These are phyloP conservation scores for Hondaea fermentalgiana DNA, from an alignment of 108 stramenopile genomes.

Conservation along the genomic window DNA sequence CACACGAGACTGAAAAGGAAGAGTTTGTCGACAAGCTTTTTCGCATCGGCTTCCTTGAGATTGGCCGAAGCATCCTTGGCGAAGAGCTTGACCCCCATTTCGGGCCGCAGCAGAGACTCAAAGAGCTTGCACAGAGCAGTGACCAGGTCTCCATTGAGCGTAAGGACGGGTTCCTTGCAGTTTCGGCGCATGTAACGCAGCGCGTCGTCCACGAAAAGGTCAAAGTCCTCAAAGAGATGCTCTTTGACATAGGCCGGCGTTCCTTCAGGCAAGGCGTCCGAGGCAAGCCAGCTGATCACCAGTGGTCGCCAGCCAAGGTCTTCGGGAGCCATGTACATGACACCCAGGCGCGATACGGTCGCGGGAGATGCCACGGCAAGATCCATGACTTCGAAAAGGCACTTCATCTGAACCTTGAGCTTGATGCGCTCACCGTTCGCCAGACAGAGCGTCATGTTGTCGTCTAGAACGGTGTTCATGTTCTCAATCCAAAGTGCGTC, in stretches of 20 bases:
- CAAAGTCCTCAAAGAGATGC: slow-evolving; percentile 41
- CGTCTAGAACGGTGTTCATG: slow-evolving; percentile 66
- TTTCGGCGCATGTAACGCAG: slow-evolving; percentile 37
- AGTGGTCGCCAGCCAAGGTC: slow-evolving; percentile 59
- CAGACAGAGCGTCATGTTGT: slow-evolving; percentile 64
- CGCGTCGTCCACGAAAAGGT: slow-evolving; percentile 22
- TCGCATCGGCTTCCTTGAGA: not conserved
- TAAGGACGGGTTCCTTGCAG: slow-evolving; percentile 43
- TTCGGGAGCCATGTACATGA: slow-evolving; percentile 59
- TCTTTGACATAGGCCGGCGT: slow-evolving; percentile 25
- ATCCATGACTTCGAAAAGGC: slow-evolving; percentile 61
- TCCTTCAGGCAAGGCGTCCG: slow-evolving; percentile 26
- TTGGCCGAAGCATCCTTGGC: not conserved
- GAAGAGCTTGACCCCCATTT: slow-evolving; percentile 5
- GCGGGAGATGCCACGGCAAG: slow-evolving; percentile 57
- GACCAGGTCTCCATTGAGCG: slow-evolving; percentile 50
- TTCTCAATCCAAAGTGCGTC: slow-evolving; percentile 67
- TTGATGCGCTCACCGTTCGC: slow-evolving; percentile 66
- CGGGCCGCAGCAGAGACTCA: slow-evolving; percentile 23
- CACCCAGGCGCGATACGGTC: slow-evolving; percentile 59
- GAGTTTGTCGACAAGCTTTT: slow-evolving; percentile 42
- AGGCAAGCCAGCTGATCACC: slow-evolving; percentile 46
- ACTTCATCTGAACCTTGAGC: slow-evolving; percentile 59
- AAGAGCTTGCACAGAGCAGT: slow-evolving; percentile 41
- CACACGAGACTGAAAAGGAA: slow-evolving; percentile 49